Evolutionary conservation across 208 protist genomes (phyloP).

Genomic region (Leishmania tropica): DNA sequence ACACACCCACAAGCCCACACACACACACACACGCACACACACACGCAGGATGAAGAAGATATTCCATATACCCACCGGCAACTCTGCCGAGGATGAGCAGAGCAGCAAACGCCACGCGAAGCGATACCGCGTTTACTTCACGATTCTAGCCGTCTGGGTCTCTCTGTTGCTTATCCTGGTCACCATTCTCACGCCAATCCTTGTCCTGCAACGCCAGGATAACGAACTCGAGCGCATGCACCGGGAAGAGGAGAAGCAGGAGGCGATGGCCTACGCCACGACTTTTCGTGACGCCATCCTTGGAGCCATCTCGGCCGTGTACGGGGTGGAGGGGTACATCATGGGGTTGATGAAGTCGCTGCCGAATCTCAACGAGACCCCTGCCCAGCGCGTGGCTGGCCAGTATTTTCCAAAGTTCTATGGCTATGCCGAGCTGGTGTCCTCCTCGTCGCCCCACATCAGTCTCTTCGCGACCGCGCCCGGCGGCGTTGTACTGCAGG

Average conservation of each 20-base stretch:
- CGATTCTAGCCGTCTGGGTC: constrained; percentile 27
- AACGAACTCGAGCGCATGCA: constrained; percentile 6
- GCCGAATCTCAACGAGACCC: constrained; percentile 36
- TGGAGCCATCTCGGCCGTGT: constrained; percentile 41
- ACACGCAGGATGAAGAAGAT: constrained; percentile 19
- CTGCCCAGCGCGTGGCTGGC: constrained; percentile 31
- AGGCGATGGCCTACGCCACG: constrained; percentile 28
- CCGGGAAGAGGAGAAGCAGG: constrained; percentile 5
- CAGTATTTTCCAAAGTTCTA: constrained; percentile 23
- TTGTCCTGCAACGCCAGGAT: constrained; percentile 34
- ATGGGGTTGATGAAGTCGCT: constrained; percentile 42
- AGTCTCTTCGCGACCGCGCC: constrained; percentile 47
- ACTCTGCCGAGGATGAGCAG: constrained; percentile 28
- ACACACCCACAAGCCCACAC: too few relatives aligned
- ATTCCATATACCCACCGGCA: constrained; percentile 19
- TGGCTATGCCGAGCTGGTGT: constrained; percentile 21
- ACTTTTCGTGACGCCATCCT: constrained; percentile 43
- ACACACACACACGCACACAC: neutral
- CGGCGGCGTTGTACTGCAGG: constrained; percentile 60
- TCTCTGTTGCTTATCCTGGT: constrained; percentile 40
- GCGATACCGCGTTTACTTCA: constrained; percentile 32
- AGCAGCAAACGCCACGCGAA: constrained; percentile 29
- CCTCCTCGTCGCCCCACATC: constrained; percentile 19
- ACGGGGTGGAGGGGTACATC: constrained; percentile 57
- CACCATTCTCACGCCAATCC: constrained; percentile 37